A percentile compares a stretch with the other conserved stretches of the same genome.
These are phyloP conservation scores for Talaromyces albobiverticillius DNA, from an alignment of 2,329 filamentous ascomycete genomes.

Conservation along the genomic window DNA sequence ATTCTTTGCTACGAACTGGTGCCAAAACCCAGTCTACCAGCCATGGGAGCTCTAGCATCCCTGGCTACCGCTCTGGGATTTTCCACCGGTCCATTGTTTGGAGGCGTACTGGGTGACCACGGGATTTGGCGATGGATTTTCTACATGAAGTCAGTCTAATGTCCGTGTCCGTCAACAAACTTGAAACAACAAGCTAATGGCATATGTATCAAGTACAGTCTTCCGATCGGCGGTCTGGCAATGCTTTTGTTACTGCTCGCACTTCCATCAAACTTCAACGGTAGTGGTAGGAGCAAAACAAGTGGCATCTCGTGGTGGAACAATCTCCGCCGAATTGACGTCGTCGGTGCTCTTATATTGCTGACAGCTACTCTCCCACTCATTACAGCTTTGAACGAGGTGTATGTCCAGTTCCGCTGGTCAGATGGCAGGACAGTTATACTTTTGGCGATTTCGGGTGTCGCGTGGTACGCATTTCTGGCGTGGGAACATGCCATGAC, in stretches of 20 bases:
- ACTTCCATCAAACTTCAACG: slow-evolving; percentile 1
- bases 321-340: slow-evolving; percentile 38
- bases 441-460: slow-evolving; percentile 11
- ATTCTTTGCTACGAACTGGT: slow-evolving; percentile 30
- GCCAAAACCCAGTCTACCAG: slow-evolving; percentile 22
- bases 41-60: slow-evolving; percentile 23
- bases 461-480: slow-evolving; percentile 31
- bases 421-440: slow-evolving; percentile 32
- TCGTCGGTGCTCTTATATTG: slow-evolving; percentile 35
- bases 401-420: slow-evolving; percentile 44
- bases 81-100: slow-evolving; percentile 24
- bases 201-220: not conserved
- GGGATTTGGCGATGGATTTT: slow-evolving; percentile 28
- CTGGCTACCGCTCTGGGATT: slow-evolving; percentile 23
- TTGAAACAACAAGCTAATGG: not conserved
- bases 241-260: not conserved
- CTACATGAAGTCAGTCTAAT: slow-evolving; percentile 18
- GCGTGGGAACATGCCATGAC: slow-evolving; percentile 27
- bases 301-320: slow-evolving; percentile 16
- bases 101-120: slow-evolving; percentile 21
- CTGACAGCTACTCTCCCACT: slow-evolving; percentile 44
- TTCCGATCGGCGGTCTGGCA: slow-evolving; percentile 4
- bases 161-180: not conserved
- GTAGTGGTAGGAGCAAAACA: not conserved
- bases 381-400: slow-evolving; percentile 48